Evolutionary conservation across 768 basidiomycete species (phyloP).

Genomic region (Russula dissimulans): DNA sequence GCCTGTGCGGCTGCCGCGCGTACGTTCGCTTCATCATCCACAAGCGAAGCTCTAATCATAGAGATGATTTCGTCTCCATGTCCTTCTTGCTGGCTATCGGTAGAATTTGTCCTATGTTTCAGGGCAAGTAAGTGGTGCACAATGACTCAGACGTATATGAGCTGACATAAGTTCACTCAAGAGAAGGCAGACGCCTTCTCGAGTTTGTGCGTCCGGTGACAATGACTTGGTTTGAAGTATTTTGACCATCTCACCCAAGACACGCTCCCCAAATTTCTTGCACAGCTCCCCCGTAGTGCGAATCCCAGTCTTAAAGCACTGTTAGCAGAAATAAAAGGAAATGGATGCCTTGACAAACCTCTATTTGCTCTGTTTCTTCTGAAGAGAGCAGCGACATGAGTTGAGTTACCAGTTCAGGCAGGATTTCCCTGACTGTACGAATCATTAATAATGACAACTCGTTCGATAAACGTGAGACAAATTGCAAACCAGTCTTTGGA

Average conservation of each 20-base stretch:
- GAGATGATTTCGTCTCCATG: constrained; percentile 84
- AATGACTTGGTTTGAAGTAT: constrained; percentile 60
- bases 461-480: background rate
- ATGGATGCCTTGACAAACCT: constrained; percentile 39
- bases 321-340: background rate
- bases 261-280: constrained; percentile 90
- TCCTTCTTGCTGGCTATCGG: constrained; percentile 74
- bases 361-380: constrained; percentile 78
- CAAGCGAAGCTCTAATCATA: constrained; percentile 74
- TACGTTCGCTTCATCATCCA: constrained; percentile 81
- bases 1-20: constrained; percentile 82
- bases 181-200: constrained; percentile 82
- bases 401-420: constrained; percentile 74
- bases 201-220: constrained; percentile 53
- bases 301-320: constrained; percentile 58
- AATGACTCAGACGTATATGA: background rate
- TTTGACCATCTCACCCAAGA: constrained; percentile 73
- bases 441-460: constrained; percentile 1
- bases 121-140: constrained; percentile 7
- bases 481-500: constrained; percentile 66
- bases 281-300: constrained; percentile 84
- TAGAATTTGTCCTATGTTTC: constrained; percentile 63
- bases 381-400: constrained; percentile 71
- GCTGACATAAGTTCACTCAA: constrained; percentile 81
- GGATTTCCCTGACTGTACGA: constrained; percentile 69